Base-by-base conservation (phyloP, 345 rosid genomes). In the Anastatica hierochuntica region DNA sequence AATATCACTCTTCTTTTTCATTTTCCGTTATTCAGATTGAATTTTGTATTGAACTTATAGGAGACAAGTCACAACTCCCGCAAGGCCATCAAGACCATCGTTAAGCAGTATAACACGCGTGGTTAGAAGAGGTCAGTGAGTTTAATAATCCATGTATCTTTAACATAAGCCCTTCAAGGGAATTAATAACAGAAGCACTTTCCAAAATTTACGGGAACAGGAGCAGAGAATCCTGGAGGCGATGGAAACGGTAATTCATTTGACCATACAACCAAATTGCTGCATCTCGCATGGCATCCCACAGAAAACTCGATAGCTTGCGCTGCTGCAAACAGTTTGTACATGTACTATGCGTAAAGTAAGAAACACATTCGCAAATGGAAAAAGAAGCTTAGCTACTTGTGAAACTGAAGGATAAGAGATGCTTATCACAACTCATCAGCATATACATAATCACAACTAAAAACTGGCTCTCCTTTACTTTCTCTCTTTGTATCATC, bases 231-330 rank as follows among this genome's bases (percentile, higher is more conserved):
- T 69, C 67, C 87, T 0, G 82, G 77, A 65, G 82, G 73, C 0
- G 97, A 88, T 66, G 77, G 90, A 11, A 88, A 88, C 35, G 95
- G 79, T 56, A 88, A 74, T 76, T 52, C 92, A 12, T 69, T 79
- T 49, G 99, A 94, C 69, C 80, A 78, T 74, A 62, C 89, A 1
- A 76, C 95, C 21, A 94, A 94, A 74, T 60, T 94, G 78, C 81
- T 88, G 61, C 99, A 94, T 74, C 74, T 94, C 34, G 95, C 97
- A 7, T 85, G 99, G 99, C 99, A 94, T 71, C 99, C 99, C 5
- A 76, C 73, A 0, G 95, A 85, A 69, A 83, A 85, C 60, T 79
- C 95, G n/a, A 79, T 94, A 13, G 99, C 99, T 62, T 94, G 99
- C 60, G 99, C 99, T 7, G 92, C 99, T 49, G 88, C 94, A 67